Evolutionary conservation across 441 rosid genomes (phyloP).

Genomic region (Adansonia gregorii): DNA sequence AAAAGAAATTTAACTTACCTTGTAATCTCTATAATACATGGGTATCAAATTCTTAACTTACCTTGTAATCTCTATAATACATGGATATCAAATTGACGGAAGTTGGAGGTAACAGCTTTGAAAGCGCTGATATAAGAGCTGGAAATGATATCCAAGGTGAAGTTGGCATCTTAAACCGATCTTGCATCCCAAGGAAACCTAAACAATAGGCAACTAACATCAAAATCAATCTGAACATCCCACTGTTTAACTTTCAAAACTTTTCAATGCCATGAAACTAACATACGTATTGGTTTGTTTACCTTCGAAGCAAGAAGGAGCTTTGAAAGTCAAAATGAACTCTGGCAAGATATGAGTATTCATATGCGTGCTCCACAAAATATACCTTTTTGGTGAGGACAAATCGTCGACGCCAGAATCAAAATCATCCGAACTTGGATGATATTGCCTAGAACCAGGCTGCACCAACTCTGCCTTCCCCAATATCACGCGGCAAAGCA

Average conservation of each 20-base stretch:
- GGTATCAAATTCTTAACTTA: constrained; percentile 41
- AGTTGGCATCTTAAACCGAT: constrained; percentile 38
- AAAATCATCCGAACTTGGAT: constrained; percentile 60
- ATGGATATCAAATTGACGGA: constrained; percentile 48
- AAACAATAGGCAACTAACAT: constrained; percentile 24
- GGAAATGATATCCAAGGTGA: constrained; percentile 85
- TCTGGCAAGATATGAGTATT: constrained; percentile 72
- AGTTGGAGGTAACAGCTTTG: constrained; percentile 57
- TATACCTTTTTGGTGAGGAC: constrained; percentile 56
- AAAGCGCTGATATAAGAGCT: constrained; percentile 57
- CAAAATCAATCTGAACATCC: neutral
- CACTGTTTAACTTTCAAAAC: constrained; percentile 6
- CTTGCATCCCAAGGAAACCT: constrained; percentile 41
- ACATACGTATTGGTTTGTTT: constrained; percentile 16
- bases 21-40: constrained; percentile 57
- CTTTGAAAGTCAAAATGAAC: constrained; percentile 59
- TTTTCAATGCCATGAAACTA: neutral
- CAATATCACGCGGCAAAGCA: constrained; percentile 65
- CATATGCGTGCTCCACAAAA: constrained; percentile 68
- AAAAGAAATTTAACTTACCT: constrained; percentile 38
- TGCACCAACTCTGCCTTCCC: constrained; percentile 64
- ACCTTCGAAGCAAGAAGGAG: constrained; percentile 56
- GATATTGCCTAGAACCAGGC: constrained; percentile 51
- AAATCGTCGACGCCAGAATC: constrained; percentile 68
- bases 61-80: constrained; percentile 56